Percentiles rank a stretch among this genome's conserved stretches.
Evolutionary conservation across 352 stramenopile genomes (phyloP).

Genomic region (Aphanomyces invadans): DNA sequence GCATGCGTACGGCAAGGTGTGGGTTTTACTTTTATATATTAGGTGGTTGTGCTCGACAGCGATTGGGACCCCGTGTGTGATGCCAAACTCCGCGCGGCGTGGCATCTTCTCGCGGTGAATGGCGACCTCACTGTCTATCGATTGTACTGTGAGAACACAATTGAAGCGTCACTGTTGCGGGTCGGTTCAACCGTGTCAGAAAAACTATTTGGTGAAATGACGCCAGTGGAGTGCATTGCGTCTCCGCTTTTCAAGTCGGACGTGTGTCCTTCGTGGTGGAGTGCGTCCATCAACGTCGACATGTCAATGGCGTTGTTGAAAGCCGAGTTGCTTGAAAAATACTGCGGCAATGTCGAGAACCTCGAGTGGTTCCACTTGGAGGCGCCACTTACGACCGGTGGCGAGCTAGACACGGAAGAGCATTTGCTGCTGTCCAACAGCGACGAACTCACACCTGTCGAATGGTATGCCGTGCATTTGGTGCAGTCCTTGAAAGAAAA

Average conservation of each 20-base stretch:
- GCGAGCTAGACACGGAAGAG: constrained; percentile 69
- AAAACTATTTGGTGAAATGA: constrained; percentile 74
- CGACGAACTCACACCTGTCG: constrained; percentile 71
- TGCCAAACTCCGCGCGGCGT: constrained; percentile 70
- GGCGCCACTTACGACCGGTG: constrained; percentile 41
- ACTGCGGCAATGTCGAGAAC: constrained; percentile 37
- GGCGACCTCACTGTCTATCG: constrained; percentile 54
- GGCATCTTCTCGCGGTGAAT: constrained; percentile 46
- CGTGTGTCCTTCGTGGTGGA: constrained; percentile 19
- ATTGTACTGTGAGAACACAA: constrained; percentile 70
- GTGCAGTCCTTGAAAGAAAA: constrained; percentile 56
- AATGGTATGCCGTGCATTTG: constrained; percentile 81
- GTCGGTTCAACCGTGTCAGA: constrained; percentile 63
- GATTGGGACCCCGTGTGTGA: constrained; percentile 77
- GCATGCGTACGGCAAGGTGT: too few relatives aligned
- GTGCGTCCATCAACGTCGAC: background rate
- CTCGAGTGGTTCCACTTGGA: constrained; percentile 28
- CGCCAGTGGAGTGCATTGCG: constrained; percentile 53
- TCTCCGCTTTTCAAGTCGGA: constrained; percentile 25
- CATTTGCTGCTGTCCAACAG: constrained; percentile 75
- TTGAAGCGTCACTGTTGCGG: constrained; percentile 67
- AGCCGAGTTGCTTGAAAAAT: constrained; percentile 43
- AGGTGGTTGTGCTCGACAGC: constrained; percentile 69
- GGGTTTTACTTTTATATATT: too few relatives aligned
- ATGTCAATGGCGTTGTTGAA: constrained; percentile 30